These are phyloP conservation scores for Thymus mandschuricus DNA, from an alignment of 257 asterid species.

Conservation along the genomic window DNA sequence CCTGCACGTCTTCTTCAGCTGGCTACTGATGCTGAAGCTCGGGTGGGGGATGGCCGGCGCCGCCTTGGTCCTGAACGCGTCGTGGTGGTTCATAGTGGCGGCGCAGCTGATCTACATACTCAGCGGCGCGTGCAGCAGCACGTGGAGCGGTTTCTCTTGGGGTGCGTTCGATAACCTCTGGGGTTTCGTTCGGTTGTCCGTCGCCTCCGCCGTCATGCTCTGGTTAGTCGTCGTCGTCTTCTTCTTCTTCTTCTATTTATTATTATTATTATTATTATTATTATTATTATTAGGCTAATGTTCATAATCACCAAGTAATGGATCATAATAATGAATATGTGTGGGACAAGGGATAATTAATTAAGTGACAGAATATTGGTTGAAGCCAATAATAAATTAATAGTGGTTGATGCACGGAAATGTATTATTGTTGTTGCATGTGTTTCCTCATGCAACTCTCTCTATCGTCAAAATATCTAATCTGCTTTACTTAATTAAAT, in stretches of 20 bases:
- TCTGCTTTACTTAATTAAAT: too few species aligned
- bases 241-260: neutral
- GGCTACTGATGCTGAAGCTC: slow-evolving; percentile 53
- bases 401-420: too few species aligned
- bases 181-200: slow-evolving; percentile 46
- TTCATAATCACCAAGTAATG: too few species aligned
- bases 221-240: slow-evolving; percentile 41
- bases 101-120: slow-evolving; percentile 50
- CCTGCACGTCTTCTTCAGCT: slow-evolving; percentile 48
- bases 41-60: slow-evolving; percentile 60
- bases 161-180: slow-evolving; percentile 52
- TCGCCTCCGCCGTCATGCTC: slow-evolving; percentile 63
- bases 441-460: too few species aligned
- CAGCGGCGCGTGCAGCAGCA: slow-evolving; percentile 44
- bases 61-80: slow-evolving; percentile 50
- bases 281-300: too few species aligned
- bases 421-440: too few species aligned
- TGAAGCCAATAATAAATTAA: too few species aligned
- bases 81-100: slow-evolving; percentile 66
- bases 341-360: too few species aligned
- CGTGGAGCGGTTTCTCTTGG: slow-evolving; percentile 63
- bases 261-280: neutral
- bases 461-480: too few species aligned
- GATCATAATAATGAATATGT: too few species aligned
- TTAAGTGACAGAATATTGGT: too few species aligned